Evolutionary conservation across 169 alveolate species (phyloP).

Genomic region (Cryptosporidium xiaoi): DNA sequence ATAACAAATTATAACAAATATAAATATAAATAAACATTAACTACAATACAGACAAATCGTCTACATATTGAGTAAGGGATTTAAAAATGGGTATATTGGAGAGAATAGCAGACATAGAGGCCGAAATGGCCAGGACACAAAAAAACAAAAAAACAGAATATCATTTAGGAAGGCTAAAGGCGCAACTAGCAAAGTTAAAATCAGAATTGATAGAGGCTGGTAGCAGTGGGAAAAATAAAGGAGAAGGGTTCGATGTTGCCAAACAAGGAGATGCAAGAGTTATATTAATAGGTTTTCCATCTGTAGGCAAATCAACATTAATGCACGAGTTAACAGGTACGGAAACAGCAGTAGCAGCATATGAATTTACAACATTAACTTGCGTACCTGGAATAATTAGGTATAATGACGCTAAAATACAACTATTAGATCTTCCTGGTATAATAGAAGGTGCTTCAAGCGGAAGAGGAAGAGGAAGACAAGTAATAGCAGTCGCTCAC

Average conservation of each 20-base stretch:
- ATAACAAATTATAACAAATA: no score
- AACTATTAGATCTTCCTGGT: conserved; percentile 95
- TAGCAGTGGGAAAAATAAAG: conserved; percentile 77
- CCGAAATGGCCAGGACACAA: conserved; percentile 91
- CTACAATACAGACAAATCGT: no score
- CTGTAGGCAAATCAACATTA: conserved; percentile 90
- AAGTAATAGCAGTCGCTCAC: conserved; percentile 93
- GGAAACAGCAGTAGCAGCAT: conserved; percentile 87
- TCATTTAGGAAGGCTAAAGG: conserved; percentile 90
- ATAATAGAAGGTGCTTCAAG: conserved; percentile 96
- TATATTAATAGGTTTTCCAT: conserved; percentile 92
- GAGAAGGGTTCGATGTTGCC: conserved; percentile 91
- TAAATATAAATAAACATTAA: no score
- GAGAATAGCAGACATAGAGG: conserved; percentile 90
- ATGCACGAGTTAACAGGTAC: conserved; percentile 86
- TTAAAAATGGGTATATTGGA: conserved; percentile 77
- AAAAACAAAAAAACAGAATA: conserved; percentile 90
- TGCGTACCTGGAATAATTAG: conserved; percentile 90
- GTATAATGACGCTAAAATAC: conserved; percentile 91
- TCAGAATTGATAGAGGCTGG: conserved; percentile 86
- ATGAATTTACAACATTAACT: conserved; percentile 91
- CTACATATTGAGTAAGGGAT: no score
- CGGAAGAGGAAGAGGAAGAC: conserved; percentile 96
- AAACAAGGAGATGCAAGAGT: conserved; percentile 92
- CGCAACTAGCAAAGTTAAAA: conserved; percentile 86